Percentiles rank a stretch among this genome's conserved stretches.
phyloP scores from a whole-genome alignment of 2,329 filamentous ascomycete genomes.

The Arthrobotrys sphaeroides region DNA sequence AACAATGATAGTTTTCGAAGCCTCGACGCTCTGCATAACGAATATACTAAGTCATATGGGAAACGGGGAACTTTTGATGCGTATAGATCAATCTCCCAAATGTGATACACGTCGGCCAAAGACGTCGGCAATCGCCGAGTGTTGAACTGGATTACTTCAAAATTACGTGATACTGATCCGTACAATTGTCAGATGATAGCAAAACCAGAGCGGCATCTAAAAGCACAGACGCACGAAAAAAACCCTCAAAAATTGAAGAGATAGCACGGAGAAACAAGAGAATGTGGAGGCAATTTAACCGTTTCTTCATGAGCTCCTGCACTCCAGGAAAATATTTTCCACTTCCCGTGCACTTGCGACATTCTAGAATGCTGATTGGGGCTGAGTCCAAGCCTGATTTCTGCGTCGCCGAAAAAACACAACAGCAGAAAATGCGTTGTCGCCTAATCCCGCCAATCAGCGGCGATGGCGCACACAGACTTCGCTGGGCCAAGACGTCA shows the following conservation, averaged over 20 bases:
- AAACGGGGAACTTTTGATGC: background rate
- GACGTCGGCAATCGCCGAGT: too few species aligned
- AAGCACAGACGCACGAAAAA: background rate
- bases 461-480: background rate
- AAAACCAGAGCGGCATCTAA: background rate
- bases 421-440: constrained; percentile 33
- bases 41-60: background rate
- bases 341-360: background rate
- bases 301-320: constrained; percentile 6
- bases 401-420: constrained; percentile 17
- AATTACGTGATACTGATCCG: constrained; percentile 13
- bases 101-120: too few species aligned
- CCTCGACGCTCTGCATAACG: background rate
- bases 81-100: too few species aligned
- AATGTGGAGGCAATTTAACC: constrained; percentile 12
- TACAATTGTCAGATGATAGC: constrained; percentile 4
- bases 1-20: background rate
- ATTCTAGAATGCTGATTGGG: constrained; percentile 32
- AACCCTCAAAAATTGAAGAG: too few species aligned
- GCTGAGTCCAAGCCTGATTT: constrained; percentile 20
- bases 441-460: constrained; percentile 16
- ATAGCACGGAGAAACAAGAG: background rate
- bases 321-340: background rate
- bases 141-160: background rate
- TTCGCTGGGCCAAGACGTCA: constrained; percentile 19